Percentiles rank a stretch among this genome's conserved stretches.
Evolutionary conservation across 345 rosid species (phyloP).

Genomic region (Melaleuca quinquenervia): DNA sequence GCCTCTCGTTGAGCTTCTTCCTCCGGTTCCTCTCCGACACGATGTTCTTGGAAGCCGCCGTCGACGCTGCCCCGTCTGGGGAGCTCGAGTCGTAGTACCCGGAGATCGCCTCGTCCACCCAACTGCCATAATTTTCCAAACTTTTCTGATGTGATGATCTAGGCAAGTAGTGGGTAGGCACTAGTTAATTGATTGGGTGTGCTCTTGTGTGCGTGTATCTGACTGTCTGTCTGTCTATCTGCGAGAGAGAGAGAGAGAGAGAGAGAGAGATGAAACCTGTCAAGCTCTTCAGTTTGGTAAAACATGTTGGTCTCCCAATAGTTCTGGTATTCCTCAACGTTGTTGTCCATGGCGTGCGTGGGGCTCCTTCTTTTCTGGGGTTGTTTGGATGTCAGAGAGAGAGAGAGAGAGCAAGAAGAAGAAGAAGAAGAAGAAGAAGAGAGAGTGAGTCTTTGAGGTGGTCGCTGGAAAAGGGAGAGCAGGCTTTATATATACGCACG

Average conservation of each 20-base stretch:
- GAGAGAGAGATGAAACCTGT: conserved; percentile 1
- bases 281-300: conserved; percentile 47
- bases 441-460: not conserved
- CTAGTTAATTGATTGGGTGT: not conserved
- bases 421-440: not conserved
- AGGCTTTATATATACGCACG: not conserved
- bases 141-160: not conserved
- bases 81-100: conserved; percentile 86
- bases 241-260: not conserved
- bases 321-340: conserved; percentile 40
- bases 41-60: conserved; percentile 79
- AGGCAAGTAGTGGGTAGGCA: not conserved
- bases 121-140: not conserved
- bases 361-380: not conserved
- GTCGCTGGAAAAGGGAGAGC: not conserved
- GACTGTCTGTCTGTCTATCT: no score
- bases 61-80: conserved; percentile 76
- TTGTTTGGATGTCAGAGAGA: not conserved
- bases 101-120: conserved; percentile 16
- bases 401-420: not conserved
- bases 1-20: conserved; percentile 81
- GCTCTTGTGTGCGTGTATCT: not conserved
- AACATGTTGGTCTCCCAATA: conserved; percentile 58
- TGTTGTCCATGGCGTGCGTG: conserved; percentile 1
- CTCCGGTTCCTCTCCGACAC: conserved; percentile 85